Conservation (phyloP, 225 moss, liverwort and hornwort species). For the Marchantia polymorpha region DNA sequence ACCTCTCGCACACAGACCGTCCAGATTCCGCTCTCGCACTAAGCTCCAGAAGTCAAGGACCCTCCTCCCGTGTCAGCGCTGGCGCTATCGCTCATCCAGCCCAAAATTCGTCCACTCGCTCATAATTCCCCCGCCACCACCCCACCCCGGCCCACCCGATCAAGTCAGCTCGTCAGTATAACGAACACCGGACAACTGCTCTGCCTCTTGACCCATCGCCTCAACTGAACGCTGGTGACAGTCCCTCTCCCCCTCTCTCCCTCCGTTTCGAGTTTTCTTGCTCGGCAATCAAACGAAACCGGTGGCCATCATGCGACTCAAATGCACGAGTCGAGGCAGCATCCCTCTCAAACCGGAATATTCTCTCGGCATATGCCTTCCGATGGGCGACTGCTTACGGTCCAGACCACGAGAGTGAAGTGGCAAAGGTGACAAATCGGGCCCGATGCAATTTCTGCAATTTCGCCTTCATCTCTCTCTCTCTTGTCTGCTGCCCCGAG, state of each 20-base stretch:
- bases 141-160: no score
- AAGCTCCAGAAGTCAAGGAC: no score
- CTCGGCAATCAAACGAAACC: not conserved
- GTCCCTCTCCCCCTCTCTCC: not conserved
- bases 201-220: not conserved
- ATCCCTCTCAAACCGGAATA: not conserved
- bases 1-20: not conserved
- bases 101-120: not conserved
- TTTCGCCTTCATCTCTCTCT: no score
- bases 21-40: not conserved
- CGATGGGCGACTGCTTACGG: not conserved
- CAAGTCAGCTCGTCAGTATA: slow-evolving; percentile 2
- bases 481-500: no score
- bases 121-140: no score
- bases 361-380: slow-evolving; percentile 3
- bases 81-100: not conserved
- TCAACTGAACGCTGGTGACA: not conserved
- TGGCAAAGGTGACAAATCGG: no score
- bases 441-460: no score
- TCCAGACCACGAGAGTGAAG: not conserved
- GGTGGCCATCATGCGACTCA: not conserved
- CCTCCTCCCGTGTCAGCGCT: no score
- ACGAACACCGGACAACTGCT: not conserved
- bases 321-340: not conserved
- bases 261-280: not conserved